phyloP scores from a whole-genome alignment of 176 grass and related monocot species.

The Cymbopogon citratus region DNA sequence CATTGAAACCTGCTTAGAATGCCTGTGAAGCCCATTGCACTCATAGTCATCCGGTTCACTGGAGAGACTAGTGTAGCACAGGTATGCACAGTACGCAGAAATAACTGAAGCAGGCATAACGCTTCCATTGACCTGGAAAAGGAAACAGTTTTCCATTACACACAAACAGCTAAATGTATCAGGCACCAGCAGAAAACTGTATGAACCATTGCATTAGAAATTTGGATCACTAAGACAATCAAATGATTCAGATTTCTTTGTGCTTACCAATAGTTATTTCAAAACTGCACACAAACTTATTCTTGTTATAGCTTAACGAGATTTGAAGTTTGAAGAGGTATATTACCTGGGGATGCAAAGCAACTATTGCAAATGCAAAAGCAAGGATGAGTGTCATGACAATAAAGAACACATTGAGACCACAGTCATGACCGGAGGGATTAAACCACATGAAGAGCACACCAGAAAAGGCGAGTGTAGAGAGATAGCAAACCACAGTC shows the following conservation, averaged over 20 bases:
- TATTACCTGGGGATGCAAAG: constrained; percentile 79
- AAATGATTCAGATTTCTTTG: neutral
- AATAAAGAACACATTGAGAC: constrained; percentile 96
- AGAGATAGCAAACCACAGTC: constrained; percentile 75
- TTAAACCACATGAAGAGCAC: constrained; percentile 97
- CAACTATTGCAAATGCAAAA: constrained; percentile 77
- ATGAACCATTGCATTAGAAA: neutral
- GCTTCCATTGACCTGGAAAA: constrained; percentile 82
- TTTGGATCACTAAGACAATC: neutral
- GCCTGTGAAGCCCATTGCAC: constrained; percentile 87
- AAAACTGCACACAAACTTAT: neutral
- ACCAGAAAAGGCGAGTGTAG: constrained; percentile 69
- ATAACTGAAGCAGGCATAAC: constrained; percentile 81
- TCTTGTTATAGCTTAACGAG: neutral
- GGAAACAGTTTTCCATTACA: neutral
- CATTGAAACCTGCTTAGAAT: constrained; percentile 79
- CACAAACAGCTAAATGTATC: neutral
- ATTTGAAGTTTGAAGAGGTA: neutral
- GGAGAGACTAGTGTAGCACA: constrained; percentile 81
- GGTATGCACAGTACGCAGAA: constrained; percentile 79
- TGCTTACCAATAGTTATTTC: neutral
- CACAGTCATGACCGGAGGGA: constrained; percentile 79
- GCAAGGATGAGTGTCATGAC: constrained; percentile 91
- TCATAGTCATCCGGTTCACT: constrained; percentile 78
- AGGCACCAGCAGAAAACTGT: neutral